Percentiles rank a stretch among this genome's conserved stretches.
These are phyloP conservation scores for Aspergillus intermedius DNA, from an alignment of 2,329 filamentous ascomycete genomes.

Conservation along the genomic window DNA sequence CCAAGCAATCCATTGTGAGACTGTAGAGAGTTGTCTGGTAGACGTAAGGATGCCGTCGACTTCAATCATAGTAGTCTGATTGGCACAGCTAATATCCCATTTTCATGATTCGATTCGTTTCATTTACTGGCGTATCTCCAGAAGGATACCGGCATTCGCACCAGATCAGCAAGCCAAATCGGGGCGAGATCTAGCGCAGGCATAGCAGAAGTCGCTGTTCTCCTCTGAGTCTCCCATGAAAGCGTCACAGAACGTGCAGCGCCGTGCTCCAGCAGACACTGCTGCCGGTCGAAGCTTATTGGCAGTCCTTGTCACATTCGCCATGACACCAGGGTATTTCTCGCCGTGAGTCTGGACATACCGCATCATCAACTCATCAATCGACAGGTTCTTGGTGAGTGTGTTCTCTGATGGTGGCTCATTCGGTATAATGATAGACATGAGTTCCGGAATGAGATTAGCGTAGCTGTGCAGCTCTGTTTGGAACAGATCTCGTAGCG, in stretches of 20 bases:
- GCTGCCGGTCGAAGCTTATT: slow-evolving; percentile 60
- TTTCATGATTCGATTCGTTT: neutral
- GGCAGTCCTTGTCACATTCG: slow-evolving; percentile 91
- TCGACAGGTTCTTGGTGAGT: slow-evolving; percentile 59
- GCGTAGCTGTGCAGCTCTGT: slow-evolving; percentile 70
- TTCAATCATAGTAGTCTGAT: neutral
- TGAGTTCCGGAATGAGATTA: slow-evolving; percentile 47
- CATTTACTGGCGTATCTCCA: neutral
- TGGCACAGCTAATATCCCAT: neutral
- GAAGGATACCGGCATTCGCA: neutral
- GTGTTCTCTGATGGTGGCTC: slow-evolving; percentile 29
- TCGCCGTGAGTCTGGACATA: slow-evolving; percentile 84
- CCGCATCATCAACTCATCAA: slow-evolving; percentile 81
- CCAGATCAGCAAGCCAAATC: slow-evolving; percentile 17
- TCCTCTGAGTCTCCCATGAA: slow-evolving; percentile 59
- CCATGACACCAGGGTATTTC: slow-evolving; percentile 83
- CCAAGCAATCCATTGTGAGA: no score
- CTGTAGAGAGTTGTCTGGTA: neutral
- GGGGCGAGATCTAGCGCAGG: slow-evolving; percentile 37
- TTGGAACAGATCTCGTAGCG: slow-evolving; percentile 75
- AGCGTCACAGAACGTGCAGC: slow-evolving; percentile 65
- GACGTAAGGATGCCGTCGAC: neutral
- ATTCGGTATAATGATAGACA: slow-evolving; percentile 41
- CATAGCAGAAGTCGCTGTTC: slow-evolving; percentile 48
- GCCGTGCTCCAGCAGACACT: slow-evolving; percentile 22